phyloP scores from a whole-genome alignment of 495 filamentous ascomycete genomes.

The Trichoderma asperelloides region DNA sequence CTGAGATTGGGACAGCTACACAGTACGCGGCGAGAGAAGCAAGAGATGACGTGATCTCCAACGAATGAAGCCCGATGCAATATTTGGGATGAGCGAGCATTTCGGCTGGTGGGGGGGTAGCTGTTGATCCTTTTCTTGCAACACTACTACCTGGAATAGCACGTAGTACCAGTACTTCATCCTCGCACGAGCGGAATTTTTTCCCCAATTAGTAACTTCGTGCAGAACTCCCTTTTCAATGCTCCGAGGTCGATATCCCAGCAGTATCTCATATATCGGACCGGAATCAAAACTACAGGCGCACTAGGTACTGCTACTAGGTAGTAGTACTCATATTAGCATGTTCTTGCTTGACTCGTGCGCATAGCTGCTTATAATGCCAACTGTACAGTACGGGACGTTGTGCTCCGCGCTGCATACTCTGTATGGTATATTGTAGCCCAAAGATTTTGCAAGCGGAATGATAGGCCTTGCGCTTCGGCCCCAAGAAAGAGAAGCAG shows the following conservation, averaged over 20 bases:
- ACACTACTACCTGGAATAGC: background rate
- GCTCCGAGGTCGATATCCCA: background rate
- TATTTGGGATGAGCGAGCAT: background rate
- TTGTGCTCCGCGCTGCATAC: background rate
- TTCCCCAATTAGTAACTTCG: background rate
- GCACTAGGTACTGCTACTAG: background rate
- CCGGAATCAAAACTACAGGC: background rate
- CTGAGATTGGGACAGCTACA: background rate
- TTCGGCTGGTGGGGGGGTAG: background rate
- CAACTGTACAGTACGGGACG: background rate
- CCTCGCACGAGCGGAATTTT: background rate
- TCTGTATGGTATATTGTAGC: background rate
- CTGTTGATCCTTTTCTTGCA: background rate
- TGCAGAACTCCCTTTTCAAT: slow-evolving; percentile 1
- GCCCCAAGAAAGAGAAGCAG: background rate
- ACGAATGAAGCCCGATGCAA: background rate
- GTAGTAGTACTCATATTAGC: background rate
- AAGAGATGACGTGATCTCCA: background rate
- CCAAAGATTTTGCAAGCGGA: background rate
- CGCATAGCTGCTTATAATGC: background rate
- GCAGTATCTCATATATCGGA: background rate
- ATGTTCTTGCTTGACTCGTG: slow-evolving; percentile 4
- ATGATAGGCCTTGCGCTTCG: too few relatives aligned
- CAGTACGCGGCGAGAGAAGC: background rate
- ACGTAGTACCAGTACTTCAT: background rate